Evolutionary conservation across 495 filamentous ascomycete species (phyloP).

Genomic region (Daldinia grandis): DNA sequence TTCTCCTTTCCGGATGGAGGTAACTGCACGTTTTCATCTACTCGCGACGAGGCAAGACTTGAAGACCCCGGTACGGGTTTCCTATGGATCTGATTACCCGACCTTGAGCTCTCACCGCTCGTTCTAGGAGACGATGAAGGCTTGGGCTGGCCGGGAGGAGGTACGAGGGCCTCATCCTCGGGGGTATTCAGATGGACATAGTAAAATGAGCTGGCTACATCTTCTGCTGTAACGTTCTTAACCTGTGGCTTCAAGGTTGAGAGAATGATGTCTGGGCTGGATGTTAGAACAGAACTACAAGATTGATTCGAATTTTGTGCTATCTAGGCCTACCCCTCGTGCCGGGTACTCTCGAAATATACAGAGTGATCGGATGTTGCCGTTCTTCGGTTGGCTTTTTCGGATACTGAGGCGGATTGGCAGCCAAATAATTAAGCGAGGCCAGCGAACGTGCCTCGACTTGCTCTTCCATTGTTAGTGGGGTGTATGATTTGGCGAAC

Average conservation of each 20-base stretch:
- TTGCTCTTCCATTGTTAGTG: constrained; percentile 51
- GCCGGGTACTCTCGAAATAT: constrained; percentile 91
- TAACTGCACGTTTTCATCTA: constrained; percentile 21
- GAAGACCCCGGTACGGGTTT: constrained; percentile 52
- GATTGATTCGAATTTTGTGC: constrained; percentile 23
- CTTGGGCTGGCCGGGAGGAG: constrained; percentile 54
- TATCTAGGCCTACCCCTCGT: constrained; percentile 70
- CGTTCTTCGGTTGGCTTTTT: constrained; percentile 71
- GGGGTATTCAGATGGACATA: constrained; percentile 82
- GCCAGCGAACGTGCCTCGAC: constrained; percentile 87
- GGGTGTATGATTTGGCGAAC: background rate
- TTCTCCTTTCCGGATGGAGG: constrained; percentile 41
- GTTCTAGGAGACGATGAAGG: constrained; percentile 55
- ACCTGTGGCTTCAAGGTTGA: constrained; percentile 86
- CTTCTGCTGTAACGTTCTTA: constrained; percentile 86
- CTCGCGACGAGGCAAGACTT: constrained; percentile 32
- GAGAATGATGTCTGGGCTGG: constrained; percentile 82
- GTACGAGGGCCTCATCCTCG: constrained; percentile 61
- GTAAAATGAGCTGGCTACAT: constrained; percentile 88
- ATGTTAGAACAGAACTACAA: constrained; percentile 28
- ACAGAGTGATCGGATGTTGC: constrained; percentile 76
- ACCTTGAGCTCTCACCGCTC: constrained; percentile 56
- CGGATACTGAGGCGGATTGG: constrained; percentile 86
- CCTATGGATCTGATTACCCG: constrained; percentile 49
- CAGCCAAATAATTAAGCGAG: constrained; percentile 77